Evolutionary conservation across 352 stramenopile genomes (phyloP).

Genomic region (Hyaloperonospora arabidopsidis): DNA sequence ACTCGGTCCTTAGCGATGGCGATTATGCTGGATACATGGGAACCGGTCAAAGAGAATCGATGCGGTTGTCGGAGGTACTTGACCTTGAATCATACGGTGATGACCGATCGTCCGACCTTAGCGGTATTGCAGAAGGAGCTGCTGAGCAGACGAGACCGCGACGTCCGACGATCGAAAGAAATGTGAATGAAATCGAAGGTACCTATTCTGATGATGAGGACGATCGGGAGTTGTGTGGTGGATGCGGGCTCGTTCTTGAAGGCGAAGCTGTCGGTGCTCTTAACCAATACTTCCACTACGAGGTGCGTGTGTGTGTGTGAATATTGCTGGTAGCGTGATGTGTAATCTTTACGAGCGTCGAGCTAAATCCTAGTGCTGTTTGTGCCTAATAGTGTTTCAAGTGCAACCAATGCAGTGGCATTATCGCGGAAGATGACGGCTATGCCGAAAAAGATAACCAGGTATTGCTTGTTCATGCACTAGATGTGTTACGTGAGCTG

Average conservation of each 20-base stretch:
- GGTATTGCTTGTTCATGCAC: slow-evolving; percentile 20
- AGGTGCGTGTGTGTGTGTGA: slow-evolving; percentile 29
- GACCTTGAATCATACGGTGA: slow-evolving; percentile 54
- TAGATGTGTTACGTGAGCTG: neutral
- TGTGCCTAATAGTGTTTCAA: slow-evolving; percentile 58
- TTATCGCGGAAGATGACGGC: slow-evolving; percentile 71
- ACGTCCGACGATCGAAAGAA: slow-evolving; percentile 23
- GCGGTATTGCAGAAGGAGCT: slow-evolving; percentile 42
- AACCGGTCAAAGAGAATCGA: slow-evolving; percentile 46
- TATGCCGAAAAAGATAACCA: slow-evolving; percentile 79
- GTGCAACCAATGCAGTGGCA: slow-evolving; percentile 58
- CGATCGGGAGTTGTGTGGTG: slow-evolving; percentile 67
- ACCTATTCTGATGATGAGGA: slow-evolving; percentile 52
- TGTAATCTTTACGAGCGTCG: neutral
- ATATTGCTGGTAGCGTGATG: neutral
- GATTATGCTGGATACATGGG: slow-evolving; percentile 51
- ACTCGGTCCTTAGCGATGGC: slow-evolving; percentile 50
- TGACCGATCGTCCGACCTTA: slow-evolving; percentile 51
- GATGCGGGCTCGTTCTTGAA: slow-evolving; percentile 59
- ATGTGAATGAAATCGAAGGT: slow-evolving; percentile 37
- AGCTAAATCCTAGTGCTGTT: slow-evolving; percentile 3
- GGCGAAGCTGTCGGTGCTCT: slow-evolving; percentile 73
- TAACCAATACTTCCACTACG: slow-evolving; percentile 78
- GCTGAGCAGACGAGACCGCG: slow-evolving; percentile 16
- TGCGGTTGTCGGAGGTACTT: slow-evolving; percentile 72